Base-by-base conservation (phyloP, 371 early-diverging fungal genomes). In the Capillidium rhysosporum region DNA sequence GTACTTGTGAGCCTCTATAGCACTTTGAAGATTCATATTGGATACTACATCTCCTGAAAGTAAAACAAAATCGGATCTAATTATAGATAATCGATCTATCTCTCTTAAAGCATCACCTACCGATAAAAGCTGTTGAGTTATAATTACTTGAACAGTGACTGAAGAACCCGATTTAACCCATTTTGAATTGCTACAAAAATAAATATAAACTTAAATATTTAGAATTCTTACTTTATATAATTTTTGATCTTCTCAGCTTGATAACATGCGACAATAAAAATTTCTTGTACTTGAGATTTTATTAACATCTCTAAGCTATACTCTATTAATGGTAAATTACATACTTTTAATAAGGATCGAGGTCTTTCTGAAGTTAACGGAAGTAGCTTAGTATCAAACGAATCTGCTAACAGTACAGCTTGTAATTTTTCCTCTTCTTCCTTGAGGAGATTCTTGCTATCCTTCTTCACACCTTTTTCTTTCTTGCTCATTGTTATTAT, bases 51-150 rank as follows among this genome's bases (percentile, higher is more conserved):
- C 84, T 47, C 89, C 93, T n/a, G 71, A 73, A 46, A 91, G 84
- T 53, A 96, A 74, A 44, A 96, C 80, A 65, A 96, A 96, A 59
- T 96, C 93, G 9, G 77, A 77, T 40, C 71, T 69, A 56, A 94
- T 76, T 40, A 89, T 59, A 46, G 80, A 76, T 58, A 84, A 79
- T 10, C 76, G 74, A 63, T 96, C 93, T 40, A 94, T 63, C 59
- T 90, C 89, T 54, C 97, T 73, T 58, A 96, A 66, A 8, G 86
- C 92, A 63, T 96, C 97, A 34, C 97, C 95, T 8, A 92, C 77
- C n/a, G 89, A 83, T 63, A 73, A 68, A 29, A 79, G 73, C 54
- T 82, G 81, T 51, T 84, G 83, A 9, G 82, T 76, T 23, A 80
- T 79, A 47, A 89, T 75, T 38, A 83, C 69, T 39, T 71, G 66